A percentile compares a stretch with the other conserved stretches of the same genome.
Evolutionary conservation across 495 filamentous ascomycete genomes (phyloP).

Genomic region (Penicillium nucicola): DNA sequence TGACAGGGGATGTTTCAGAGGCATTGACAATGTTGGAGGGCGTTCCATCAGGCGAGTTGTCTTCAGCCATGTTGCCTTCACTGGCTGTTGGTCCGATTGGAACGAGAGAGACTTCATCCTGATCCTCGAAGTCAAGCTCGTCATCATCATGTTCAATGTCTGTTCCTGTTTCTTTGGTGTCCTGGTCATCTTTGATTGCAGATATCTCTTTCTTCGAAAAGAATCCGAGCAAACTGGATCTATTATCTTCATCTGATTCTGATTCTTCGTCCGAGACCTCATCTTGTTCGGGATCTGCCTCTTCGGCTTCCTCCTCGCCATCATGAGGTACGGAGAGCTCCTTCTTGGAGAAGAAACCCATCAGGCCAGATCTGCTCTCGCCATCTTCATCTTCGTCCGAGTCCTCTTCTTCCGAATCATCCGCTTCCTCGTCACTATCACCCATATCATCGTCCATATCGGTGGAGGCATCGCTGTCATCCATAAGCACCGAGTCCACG

Average conservation of each 20-base stretch:
- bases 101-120: constrained; percentile 46
- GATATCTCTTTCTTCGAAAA: constrained; percentile 46
- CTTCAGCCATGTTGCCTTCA: constrained; percentile 4
- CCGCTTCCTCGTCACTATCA: constrained; percentile 55
- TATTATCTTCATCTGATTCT: constrained; percentile 49
- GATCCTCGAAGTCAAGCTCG: constrained; percentile 33
- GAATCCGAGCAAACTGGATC: constrained; percentile 64
- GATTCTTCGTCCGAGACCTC: constrained; percentile 33
- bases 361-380: constrained; percentile 56
- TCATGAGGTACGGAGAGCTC: constrained; percentile 38
- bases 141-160: constrained; percentile 21
- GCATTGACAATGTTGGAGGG: constrained; percentile 16
- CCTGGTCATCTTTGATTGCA: constrained; percentile 31
- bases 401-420: constrained; percentile 18
- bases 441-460: constrained; percentile 87
- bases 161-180: constrained; percentile 17
- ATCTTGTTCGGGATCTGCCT: constrained; percentile 18
- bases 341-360: constrained; percentile 63
- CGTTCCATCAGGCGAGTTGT: constrained; percentile 13
- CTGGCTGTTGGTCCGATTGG: constrained; percentile 27
- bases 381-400: constrained; percentile 50
- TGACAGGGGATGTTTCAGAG: constrained; percentile 5
- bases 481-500: constrained; percentile 62
- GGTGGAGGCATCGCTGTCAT: constrained; percentile 77
- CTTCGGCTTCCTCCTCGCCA: constrained; percentile 22